Percentiles rank a stretch among this genome's conserved stretches.
phyloP scores from a whole-genome alignment of 768 basidiomycete genomes.

The Kwoniella dendrophila region DNA sequence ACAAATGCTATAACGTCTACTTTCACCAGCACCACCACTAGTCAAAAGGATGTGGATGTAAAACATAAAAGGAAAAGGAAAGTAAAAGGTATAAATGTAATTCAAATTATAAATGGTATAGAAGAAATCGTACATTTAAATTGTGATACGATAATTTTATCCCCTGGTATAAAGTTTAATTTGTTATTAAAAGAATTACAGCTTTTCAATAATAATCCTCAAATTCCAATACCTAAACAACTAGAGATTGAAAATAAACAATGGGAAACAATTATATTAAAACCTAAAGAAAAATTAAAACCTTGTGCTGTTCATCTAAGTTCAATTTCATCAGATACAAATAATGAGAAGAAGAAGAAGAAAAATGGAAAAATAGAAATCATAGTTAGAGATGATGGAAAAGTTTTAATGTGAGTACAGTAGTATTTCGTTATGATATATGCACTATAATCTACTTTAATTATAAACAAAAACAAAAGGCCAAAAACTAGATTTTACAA shows the following conservation, averaged over 20 bases:
- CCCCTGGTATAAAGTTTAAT: conserved; percentile 80
- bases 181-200: conserved; percentile 55
- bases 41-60: neutral
- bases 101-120: conserved; percentile 13
- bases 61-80: neutral
- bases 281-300: conserved; percentile 57
- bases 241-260: conserved; percentile 21
- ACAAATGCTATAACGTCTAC: too few species aligned
- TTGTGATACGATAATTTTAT: conserved; percentile 70
- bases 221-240: too few species aligned
- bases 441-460: too few species aligned
- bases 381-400: conserved; percentile 4
- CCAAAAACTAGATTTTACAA: too few species aligned
- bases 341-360: neutral
- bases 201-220: too few species aligned
- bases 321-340: neutral
- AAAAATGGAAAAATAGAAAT: neutral
- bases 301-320: conserved; percentile 53
- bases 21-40: neutral
- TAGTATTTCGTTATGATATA: too few species aligned
- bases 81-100: conserved; percentile 13
- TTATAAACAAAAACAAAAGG: too few species aligned
- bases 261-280: conserved; percentile 41
- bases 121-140: conserved; percentile 51
- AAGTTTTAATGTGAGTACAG: conserved; percentile 5